These are phyloP conservation scores for Nannizziopsis arthrosporioides DNA, from an alignment of 2,329 filamentous ascomycete species.

Conservation along the genomic window DNA sequence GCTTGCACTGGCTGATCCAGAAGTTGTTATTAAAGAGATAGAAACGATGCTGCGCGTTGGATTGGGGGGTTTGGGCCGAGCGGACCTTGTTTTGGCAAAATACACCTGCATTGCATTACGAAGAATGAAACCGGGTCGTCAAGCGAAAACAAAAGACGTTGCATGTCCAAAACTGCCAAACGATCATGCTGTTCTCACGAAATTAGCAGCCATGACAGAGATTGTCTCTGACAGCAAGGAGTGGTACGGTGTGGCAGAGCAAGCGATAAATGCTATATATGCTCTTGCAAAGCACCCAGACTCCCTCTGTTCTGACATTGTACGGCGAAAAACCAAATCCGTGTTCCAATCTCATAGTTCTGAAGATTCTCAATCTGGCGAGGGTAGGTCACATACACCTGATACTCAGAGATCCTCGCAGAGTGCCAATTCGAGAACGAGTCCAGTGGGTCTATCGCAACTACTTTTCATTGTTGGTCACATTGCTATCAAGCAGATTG, in stretches of 20 bases:
- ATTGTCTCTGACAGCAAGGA: constrained; percentile 83
- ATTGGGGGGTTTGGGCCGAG: constrained; percentile 64
- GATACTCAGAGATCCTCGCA: constrained; percentile 16
- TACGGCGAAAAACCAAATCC: constrained; percentile 71
- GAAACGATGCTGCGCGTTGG: constrained; percentile 88
- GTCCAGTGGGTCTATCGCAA: constrained; percentile 65
- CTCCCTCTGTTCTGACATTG: constrained; percentile 78
- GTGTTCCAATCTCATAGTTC: constrained; percentile 52
- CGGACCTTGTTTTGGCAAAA: constrained; percentile 79
- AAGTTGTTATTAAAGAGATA: constrained; percentile 89
- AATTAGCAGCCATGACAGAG: constrained; percentile 73
- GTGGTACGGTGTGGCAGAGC: constrained; percentile 89
- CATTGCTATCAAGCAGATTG: constrained; percentile 96
- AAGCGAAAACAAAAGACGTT: constrained; percentile 57
- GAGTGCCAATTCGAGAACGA: constrained; percentile 50
- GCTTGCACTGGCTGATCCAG: constrained; percentile 82
- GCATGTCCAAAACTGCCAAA: constrained; percentile 68
- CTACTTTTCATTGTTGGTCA: constrained; percentile 91
- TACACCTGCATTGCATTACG: constrained; percentile 90
- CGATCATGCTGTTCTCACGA: constrained; percentile 74
- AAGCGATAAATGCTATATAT: constrained; percentile 92
- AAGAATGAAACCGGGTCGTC: constrained; percentile 78
- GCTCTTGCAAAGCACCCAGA: constrained; percentile 88
- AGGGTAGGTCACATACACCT: constrained; percentile 18
- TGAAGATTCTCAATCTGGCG: constrained; percentile 19